Conservation (phyloP, 352 stramenopile species). For the Phytophthora pisi region DNA sequence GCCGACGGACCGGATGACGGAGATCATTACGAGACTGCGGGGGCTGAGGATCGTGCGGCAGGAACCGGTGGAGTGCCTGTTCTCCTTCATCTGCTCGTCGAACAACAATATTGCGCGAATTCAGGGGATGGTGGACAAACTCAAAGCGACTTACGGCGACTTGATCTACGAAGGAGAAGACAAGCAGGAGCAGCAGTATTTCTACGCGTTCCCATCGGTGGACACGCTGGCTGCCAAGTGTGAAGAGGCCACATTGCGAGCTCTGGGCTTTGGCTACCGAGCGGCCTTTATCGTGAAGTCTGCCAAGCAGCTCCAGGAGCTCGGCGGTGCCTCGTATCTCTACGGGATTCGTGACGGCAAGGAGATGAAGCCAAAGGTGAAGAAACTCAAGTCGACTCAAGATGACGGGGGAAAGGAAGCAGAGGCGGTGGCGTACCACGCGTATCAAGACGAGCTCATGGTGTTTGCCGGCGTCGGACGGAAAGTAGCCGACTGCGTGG, state of each 20-base stretch:
- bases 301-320: slow-evolving; percentile 64
- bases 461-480: slow-evolving; percentile 87
- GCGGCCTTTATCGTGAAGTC: slow-evolving; percentile 90
- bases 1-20: slow-evolving; percentile 59
- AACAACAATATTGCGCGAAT: slow-evolving; percentile 99
- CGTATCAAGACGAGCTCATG: slow-evolving; percentile 65
- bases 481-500: slow-evolving; percentile 98
- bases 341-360: slow-evolving; percentile 48
- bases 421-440: slow-evolving; percentile 20
- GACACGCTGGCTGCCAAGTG: slow-evolving; percentile 67
- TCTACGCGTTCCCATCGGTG: slow-evolving; percentile 93
- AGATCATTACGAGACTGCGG: slow-evolving; percentile 78
- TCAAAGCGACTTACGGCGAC: slow-evolving; percentile 90
- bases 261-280: slow-evolving; percentile 90
- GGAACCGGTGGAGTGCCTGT: slow-evolving; percentile 96
- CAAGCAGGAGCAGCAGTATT: slow-evolving; percentile 10
- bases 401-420: neutral
- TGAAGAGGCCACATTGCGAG: slow-evolving; percentile 85
- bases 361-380: slow-evolving; percentile 5
- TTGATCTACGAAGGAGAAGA: slow-evolving; percentile 42
- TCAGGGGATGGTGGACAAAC: slow-evolving; percentile 91
- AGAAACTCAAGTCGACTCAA: slow-evolving; percentile 14
- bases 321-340: slow-evolving; percentile 73
- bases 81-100: slow-evolving; percentile 98
- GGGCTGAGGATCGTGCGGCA: slow-evolving; percentile 94